Conservation (phyloP, 805 yeast genomes). For the Kluyveromyces aestuarii region DNA sequence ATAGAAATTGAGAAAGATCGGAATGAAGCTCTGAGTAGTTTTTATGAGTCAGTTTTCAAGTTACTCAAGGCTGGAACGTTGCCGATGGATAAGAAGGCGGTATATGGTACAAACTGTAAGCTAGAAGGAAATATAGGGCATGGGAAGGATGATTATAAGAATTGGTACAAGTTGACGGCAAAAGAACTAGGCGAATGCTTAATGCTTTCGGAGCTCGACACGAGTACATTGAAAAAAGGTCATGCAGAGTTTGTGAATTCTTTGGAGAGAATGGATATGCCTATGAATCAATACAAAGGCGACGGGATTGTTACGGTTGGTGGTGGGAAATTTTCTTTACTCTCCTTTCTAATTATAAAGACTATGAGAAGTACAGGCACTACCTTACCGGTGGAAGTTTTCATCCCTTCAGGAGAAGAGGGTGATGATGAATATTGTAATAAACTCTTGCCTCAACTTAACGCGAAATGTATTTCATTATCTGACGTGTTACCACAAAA, state of each 20-base stretch:
- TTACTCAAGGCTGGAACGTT: conserved; percentile 4
- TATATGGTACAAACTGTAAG: conserved; percentile 5
- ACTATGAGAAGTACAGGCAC: conserved; percentile 56
- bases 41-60: conserved; percentile 17
- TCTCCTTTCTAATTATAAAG: conserved; percentile 45
- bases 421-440: conserved; percentile 68
- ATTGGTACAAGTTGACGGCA: conserved; percentile 7
- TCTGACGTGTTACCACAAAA: conserved; percentile 41
- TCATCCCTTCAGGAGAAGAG: conserved; percentile 62
- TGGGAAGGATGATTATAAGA: conserved; percentile 5
- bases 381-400: conserved; percentile 69
- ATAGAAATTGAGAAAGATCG: not conserved
- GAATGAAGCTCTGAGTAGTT: conserved; percentile 9
- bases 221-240: conserved; percentile 6
- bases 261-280: conserved; percentile 3
- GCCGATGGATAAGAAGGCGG: conserved; percentile 1
- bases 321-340: conserved; percentile 65
- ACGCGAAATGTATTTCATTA: conserved; percentile 53
- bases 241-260: conserved; percentile 12
- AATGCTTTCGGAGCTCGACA: conserved; percentile 4
- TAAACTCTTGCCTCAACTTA: conserved; percentile 49
- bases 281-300: conserved; percentile 23
- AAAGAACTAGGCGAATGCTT: conserved; percentile 6
- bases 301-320: conserved; percentile 65
- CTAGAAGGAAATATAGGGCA: conserved; percentile 9